Evolutionary conservation across 1,284 basidiomycete species (phyloP), one percentile per base, ranked within the genome.

Genomic region (Ustilago xerochloae): DNA sequence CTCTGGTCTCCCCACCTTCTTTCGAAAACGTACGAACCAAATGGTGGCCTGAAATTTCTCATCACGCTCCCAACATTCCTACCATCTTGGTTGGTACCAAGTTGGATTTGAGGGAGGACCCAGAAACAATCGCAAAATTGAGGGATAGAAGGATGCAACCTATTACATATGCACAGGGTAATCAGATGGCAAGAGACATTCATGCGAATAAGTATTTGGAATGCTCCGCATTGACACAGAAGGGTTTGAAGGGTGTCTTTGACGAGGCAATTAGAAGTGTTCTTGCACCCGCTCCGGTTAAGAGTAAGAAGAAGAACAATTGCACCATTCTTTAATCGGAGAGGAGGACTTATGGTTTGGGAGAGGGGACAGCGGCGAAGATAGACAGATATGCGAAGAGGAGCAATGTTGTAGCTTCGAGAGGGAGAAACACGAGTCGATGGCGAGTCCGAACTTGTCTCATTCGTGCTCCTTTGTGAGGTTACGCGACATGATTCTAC

Each of bases 1-100:
- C 94, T 47, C 89, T 98, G 72, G 95, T 97, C 83, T 94, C 92
- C 80, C 97, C 97, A 30, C 93, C 97, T 24, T 93, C 92, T 86
- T 99, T 94, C 85, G 97, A 99, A 87, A 99, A 99, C 88, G 94
- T 99, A 66, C 90, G 92, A 86, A 97, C 94, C 79, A 98, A 98
- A 84, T 87, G 86, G 87, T 87, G 85, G 84, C 86, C 86, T 35
- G 81, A 78, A 55, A 78, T 81, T 59, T 61, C 69, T 46, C 97
- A 99, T 86, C 96, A 99, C 86, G 95, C 96, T 29, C 97, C 97
- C 57, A 85, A 97, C 93, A 78, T 93, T 92, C 85, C 86, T 55
- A 91, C 97, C 77, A 92, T 99, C 77, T 88, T 99, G 61, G 95
- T 99, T 55, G 97, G 97, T 26, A 99, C 97, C 60, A 99, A 99